Evolutionary conservation across 176 grass and related monocot genomes (phyloP).

Genomic region (Melocanna baccifera): DNA sequence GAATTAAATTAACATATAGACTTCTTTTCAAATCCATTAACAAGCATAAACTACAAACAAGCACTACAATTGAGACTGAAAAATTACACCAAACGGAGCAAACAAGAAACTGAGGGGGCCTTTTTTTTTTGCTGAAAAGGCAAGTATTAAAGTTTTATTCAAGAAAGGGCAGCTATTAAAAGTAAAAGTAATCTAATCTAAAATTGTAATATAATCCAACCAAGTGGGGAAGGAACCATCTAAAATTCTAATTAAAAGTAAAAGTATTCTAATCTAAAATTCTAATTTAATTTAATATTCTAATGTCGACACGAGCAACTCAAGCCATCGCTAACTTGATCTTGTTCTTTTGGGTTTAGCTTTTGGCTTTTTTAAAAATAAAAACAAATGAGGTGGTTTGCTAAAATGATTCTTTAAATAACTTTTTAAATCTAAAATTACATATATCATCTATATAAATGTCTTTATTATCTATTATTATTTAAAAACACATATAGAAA

Average conservation of each 20-base stretch:
- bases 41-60: neutral
- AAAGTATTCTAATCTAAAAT: neutral
- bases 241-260: too few relatives aligned
- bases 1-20: neutral
- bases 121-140: too few relatives aligned
- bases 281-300: neutral
- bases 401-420: too few relatives aligned
- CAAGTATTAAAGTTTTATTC: neutral
- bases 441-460: too few relatives aligned
- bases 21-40: neutral
- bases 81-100: neutral
- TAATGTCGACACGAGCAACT: constrained; percentile 27
- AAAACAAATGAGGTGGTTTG: rapidly evolving
- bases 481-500: too few relatives aligned
- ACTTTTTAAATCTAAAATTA: too few relatives aligned
- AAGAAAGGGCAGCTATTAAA: neutral
- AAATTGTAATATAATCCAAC: too few relatives aligned
- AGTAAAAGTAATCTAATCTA: too few relatives aligned
- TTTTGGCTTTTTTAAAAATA: too few relatives aligned
- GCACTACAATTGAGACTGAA: neutral
- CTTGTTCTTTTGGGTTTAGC: too few relatives aligned
- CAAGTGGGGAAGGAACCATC: too few relatives aligned
- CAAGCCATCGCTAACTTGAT: neutral
- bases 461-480: too few relatives aligned
- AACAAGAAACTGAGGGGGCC: neutral